Conservation (phyloP, 129 eudicot species). For the Mikania micrantha region DNA sequence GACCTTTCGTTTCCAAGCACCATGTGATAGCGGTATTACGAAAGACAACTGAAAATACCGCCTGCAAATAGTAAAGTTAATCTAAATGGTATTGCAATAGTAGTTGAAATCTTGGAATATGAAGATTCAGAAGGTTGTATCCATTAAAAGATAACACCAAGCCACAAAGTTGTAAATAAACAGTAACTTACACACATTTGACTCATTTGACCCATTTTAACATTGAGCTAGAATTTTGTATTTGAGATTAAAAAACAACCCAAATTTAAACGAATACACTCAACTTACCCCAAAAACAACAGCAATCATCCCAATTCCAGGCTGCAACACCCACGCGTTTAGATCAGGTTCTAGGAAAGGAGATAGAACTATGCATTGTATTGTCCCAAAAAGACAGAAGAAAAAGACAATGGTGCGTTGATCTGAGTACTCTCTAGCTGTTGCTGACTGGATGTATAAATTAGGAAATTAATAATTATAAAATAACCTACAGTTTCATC, state of each 20-base stretch:
- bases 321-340: conserved; percentile 7
- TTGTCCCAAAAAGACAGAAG: conserved; percentile 8
- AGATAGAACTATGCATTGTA: conserved; percentile 4
- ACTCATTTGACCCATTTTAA: too few relatives aligned
- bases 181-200: too few relatives aligned
- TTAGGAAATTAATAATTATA: not conserved
- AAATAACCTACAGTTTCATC: not conserved
- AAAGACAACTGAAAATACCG: not conserved
- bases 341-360: conserved; percentile 8
- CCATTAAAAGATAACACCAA: too few relatives aligned
- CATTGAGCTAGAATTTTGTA: too few relatives aligned
- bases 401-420: conserved; percentile 20
- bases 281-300: conserved; percentile 14
- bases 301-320: conserved; percentile 13
- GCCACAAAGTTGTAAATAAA: too few relatives aligned
- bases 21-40: conserved; percentile 3
- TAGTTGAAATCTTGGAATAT: too few relatives aligned
- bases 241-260: too few relatives aligned
- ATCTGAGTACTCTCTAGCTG: conserved; percentile 10
- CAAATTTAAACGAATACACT: too few relatives aligned
- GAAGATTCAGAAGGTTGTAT: not conserved
- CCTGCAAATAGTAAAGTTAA: conserved; percentile 22
- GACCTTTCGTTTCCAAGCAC: conserved; percentile 30
- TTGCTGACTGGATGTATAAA: conserved; percentile 5
- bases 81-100: too few relatives aligned